Evolutionary conservation across 169 alveolate species (phyloP).

Genomic region (Eimeria tenella): DNA sequence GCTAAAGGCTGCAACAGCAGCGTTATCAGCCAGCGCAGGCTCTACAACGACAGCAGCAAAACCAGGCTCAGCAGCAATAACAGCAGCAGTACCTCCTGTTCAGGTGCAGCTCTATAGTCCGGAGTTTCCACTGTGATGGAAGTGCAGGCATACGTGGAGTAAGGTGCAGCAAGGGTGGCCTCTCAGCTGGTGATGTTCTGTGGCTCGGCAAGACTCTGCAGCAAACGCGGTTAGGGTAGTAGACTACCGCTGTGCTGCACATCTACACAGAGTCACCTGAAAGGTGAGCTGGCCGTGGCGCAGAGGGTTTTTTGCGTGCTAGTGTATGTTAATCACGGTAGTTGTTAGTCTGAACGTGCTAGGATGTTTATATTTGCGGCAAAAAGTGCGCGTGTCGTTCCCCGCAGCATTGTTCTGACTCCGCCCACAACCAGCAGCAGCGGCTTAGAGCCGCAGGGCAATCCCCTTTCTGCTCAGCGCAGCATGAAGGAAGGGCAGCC

Average conservation of each 20-base stretch:
- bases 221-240: constrained; percentile 44
- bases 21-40: neutral
- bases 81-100: neutral
- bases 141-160: no score
- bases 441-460: constrained; percentile 69
- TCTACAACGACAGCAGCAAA: neutral
- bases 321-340: no score
- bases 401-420: constrained; percentile 13
- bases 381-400: neutral
- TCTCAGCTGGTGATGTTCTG: constrained; percentile 51
- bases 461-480: constrained; percentile 67
- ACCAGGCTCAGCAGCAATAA: neutral
- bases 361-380: neutral
- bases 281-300: neutral
- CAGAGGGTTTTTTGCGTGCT: no score
- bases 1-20: constrained; percentile 59
- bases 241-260: constrained; percentile 36
- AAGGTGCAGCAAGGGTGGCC: constrained; percentile 6
- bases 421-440: constrained; percentile 32
- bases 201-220: constrained; percentile 27
- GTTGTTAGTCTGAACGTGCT: no score
- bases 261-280: neutral
- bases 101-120: neutral
- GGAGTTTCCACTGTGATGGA: no score
- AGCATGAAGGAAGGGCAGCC: constrained; percentile 74